Evolutionary conservation across 208 protist species (phyloP), one percentile per base, ranked within the genome.

Genomic region (Trypanosoma conorhini): DNA sequence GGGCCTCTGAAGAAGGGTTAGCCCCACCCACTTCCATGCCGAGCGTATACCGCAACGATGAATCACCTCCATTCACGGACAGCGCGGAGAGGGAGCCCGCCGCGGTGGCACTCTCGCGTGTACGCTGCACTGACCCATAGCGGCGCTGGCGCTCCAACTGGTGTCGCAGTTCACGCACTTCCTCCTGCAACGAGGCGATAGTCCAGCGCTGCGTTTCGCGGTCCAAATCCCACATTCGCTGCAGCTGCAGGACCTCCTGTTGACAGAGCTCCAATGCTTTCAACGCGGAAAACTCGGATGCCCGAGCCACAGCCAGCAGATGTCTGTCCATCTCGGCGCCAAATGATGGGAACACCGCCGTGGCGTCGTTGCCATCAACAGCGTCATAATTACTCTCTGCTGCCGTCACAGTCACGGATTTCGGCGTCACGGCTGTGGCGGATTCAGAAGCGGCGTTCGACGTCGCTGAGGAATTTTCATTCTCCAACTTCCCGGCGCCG

Each of bases 181-280:
- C 65, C 22, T 50, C 38, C 24, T 52, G 38, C 33, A 70, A 24
- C 10, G 55, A 42, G n/a, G 42, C 65, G 40, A 62, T 62, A 12
- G 38, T 60, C 51, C 24, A 33, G 19, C 65, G 65, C 5, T 62
- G 26, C 4, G 54, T 10, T 7, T 60, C 56, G 3, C 65, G 51
- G n/a, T 70, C 65, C 13, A 24, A 5, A 13, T 70, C 26, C 65
- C 52, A 70, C 51, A 70, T 42, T 9, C 12, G 31, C 24, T 70
- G 65, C 54, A 70, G 8, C 33, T 62, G 65, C 40, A 70, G 2
- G 19, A 70, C 21, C 40, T 70, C 65, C 55, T 54, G 65, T 24
- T 70, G 65, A n/a, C 52, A 70, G 38, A 55, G 40, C 15, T 60
- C 65, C n/a, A 70, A 40, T 31, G 10, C 33, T 17, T 59, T 62